Conservation (phyloP, 2,329 filamentous ascomycete genomes). For the Colletotrichum sp. region DNA sequence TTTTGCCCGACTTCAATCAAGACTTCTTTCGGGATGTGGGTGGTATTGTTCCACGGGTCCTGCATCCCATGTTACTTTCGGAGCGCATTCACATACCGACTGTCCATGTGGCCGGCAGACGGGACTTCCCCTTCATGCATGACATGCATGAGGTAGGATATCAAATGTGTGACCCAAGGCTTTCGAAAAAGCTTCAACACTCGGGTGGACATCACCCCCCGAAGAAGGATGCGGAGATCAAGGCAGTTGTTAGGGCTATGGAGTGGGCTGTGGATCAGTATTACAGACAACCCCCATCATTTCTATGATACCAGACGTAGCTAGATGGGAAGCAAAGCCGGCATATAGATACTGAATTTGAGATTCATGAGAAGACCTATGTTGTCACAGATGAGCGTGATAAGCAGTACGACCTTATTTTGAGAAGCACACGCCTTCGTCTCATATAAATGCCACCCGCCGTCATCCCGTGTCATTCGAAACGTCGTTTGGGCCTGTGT, state of each 20-base stretch:
- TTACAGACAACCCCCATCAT: conserved; percentile 1
- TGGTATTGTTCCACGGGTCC: neutral
- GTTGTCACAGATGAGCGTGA: neutral
- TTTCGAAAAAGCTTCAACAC: conserved; percentile 12
- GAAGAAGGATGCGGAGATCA: conserved; percentile 3
- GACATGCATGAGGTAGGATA: conserved; percentile 17
- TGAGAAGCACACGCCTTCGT: neutral
- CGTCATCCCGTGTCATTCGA: neutral
- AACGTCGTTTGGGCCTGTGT: neutral
- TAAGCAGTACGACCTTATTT: neutral
- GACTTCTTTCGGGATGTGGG: neutral
- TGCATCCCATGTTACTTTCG: neutral
- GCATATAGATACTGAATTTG: neutral
- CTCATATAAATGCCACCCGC: neutral
- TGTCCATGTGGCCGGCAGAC: conserved; percentile 6
- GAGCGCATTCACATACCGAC: conserved; percentile 16
- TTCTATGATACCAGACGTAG: neutral
- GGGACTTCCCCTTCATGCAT: conserved; percentile 13
- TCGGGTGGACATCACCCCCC: conserved; percentile 11
- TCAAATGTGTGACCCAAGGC: neutral
- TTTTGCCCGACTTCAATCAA: conserved; percentile 1
- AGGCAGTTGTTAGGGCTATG: conserved; percentile 15
- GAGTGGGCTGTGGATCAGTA: conserved; percentile 15
- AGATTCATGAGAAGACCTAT: neutral
- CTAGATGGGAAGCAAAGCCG: neutral